phyloP scores from a whole-genome alignment of 1,139 yeast species.

The Taphrina confusa region DNA sequence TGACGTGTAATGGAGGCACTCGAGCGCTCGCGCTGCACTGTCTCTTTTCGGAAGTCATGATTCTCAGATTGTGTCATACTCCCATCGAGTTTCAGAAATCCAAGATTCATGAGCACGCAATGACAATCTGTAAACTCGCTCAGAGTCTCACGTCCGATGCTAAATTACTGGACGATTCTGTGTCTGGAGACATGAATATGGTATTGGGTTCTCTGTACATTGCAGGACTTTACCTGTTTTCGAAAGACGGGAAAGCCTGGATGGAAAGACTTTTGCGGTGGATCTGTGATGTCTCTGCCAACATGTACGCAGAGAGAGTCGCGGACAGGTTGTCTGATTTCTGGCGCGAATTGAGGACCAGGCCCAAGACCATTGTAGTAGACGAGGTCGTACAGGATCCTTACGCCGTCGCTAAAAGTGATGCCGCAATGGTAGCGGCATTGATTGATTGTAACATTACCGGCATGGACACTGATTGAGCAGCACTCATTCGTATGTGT shows the following conservation, averaged over 20 bases:
- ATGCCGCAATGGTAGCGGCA: neutral
- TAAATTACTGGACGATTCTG: neutral
- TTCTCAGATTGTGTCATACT: neutral
- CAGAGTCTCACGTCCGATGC: conserved; percentile 10
- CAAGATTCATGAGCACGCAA: conserved; percentile 25
- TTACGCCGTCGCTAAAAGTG: neutral
- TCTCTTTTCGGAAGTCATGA: conserved; percentile 26
- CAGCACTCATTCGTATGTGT: too few species aligned
- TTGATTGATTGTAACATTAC: neutral
- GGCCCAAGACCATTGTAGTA: neutral
- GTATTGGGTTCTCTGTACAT: conserved; percentile 8
- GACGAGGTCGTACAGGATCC: neutral
- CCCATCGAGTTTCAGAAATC: conserved; percentile 5
- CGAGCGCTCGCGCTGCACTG: conserved; percentile 20
- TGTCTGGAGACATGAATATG: neutral
- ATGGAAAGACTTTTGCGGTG: neutral
- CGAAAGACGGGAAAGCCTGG: conserved; percentile 13
- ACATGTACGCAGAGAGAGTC: conserved; percentile 1
- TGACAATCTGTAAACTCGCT: conserved; percentile 20
- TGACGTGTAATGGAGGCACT: conserved; percentile 17
- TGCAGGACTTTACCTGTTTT: conserved; percentile 12
- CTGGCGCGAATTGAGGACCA: conserved; percentile 25
- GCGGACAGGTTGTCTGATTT: neutral
- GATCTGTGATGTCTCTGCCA: conserved; percentile 4
- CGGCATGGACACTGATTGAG: neutral